Evolutionary conservation across 2,329 filamentous ascomycete genomes (phyloP).

Genomic region (Apiospora arundinis): DNA sequence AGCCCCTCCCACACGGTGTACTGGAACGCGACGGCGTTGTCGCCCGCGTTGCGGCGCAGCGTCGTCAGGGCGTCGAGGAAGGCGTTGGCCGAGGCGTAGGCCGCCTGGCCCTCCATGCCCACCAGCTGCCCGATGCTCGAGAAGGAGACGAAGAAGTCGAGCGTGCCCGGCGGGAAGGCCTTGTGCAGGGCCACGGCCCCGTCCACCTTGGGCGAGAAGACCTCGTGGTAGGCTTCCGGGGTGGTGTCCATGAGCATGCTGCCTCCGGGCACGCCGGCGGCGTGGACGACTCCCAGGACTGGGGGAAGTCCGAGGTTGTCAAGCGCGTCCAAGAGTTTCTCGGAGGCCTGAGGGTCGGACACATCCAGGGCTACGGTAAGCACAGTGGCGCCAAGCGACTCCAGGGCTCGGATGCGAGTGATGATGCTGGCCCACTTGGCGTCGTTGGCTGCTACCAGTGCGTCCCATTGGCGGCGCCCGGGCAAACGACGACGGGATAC

Average conservation of each 20-base stretch:
- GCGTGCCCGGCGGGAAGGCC: constrained; percentile 37
- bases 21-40: constrained; percentile 49
- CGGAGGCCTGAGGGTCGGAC: constrained; percentile 30
- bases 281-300: constrained; percentile 49
- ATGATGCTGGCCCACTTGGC: too few species aligned
- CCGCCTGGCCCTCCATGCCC: constrained; percentile 37
- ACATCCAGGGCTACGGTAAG: constrained; percentile 45
- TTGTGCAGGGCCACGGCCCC: constrained; percentile 37
- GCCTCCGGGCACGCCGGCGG: constrained; percentile 45
- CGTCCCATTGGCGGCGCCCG: constrained; percentile 30
- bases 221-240: constrained; percentile 36
- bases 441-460: too few species aligned
- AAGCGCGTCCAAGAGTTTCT: constrained; percentile 33
- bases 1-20: constrained; percentile 50
- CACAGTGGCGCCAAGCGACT: constrained; percentile 37
- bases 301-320: constrained; percentile 44
- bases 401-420: too few species aligned
- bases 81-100: constrained; percentile 40
- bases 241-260: constrained; percentile 43
- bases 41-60: constrained; percentile 40
- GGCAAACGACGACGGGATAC: constrained; percentile 46
- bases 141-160: constrained; percentile 41
- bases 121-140: constrained; percentile 40
- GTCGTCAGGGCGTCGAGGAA: constrained; percentile 42
- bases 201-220: constrained; percentile 44